These are phyloP conservation scores for Alloteropsis semialata DNA, from an alignment of 176 grass and related monocot species.

Conservation along the genomic window DNA sequence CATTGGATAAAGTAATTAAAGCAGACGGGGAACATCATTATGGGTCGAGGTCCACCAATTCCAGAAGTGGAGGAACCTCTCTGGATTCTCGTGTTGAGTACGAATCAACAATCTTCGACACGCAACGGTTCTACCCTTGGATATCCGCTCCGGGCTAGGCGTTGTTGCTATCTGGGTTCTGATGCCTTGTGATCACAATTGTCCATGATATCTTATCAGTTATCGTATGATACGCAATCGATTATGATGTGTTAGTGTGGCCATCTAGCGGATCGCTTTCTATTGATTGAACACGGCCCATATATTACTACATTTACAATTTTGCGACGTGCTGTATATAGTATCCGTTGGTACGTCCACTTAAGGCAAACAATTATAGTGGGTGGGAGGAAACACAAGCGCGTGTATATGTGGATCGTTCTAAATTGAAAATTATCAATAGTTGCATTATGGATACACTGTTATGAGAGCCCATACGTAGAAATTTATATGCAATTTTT, in stretches of 20 bases:
- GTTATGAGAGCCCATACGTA: not conserved
- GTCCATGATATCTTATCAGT: not conserved
- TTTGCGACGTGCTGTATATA: not conserved
- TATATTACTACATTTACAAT: not conserved
- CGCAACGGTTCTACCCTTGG: not conserved
- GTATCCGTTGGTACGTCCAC: not conserved
- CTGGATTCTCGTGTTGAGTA: not conserved
- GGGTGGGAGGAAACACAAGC: not conserved
- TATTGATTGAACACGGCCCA: not conserved
- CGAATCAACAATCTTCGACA: not conserved
- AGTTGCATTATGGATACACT: not conserved
- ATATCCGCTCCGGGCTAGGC: slow-evolving; percentile 8
- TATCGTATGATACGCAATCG: not conserved
- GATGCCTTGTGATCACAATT: not conserved
- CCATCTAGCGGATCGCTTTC: not conserved
- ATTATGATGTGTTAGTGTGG: not conserved
- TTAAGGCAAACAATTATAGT: not conserved
- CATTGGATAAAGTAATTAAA: not conserved
- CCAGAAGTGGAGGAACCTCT: not conserved
- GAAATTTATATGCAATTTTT: too few relatives aligned
- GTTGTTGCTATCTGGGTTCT: not conserved
- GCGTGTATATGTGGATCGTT: not conserved
- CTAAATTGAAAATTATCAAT: not conserved
- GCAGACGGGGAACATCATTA: not conserved
- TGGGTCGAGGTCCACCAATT: not conserved